Evolutionary conservation across 768 basidiomycete species (phyloP), one percentile per base, ranked within the genome.

Genomic region (Megacollybia marginata): DNA sequence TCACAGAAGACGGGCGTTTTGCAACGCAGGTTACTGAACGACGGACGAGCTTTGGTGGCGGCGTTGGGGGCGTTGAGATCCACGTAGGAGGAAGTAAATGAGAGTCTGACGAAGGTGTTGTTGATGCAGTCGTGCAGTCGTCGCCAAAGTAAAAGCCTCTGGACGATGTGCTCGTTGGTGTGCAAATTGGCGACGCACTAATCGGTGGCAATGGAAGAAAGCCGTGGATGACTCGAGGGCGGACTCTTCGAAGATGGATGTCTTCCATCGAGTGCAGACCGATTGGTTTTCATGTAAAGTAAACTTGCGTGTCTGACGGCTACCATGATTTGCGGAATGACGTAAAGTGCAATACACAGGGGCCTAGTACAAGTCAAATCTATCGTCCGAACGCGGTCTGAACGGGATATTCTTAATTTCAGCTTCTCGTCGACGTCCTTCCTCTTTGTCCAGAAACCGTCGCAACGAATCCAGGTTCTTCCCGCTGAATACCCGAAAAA

Each of bases 401-500:
- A 82, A 88, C 8, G 75, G 75, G 38, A 85, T 75, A 62, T 79
- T 83, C 56, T 68, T 60, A 42, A 69, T 62, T 68, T 87, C 85
- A 28, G 80, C 73, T 54, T 79, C 75, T 12, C 73, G 73, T 38
- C 74, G 75, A 44, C 83, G 72, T 55, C 63, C 60, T 45, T 74
- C 76, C 61, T 86, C 85, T 66, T 86, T 84, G 63, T 86, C 80
- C 56, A 95, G 63, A 63, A 88, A 91, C 23, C 64, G 63, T 42
- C 85, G 70, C 11, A 96, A 68, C 2, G 74, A 73, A 11, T 53
- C 59, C 9, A 96, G 70, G 38, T 85, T 88, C 46, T 73, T 66
- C 19, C 85, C 85, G 31, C 74, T 84, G 62, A 89, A 95, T 35
- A 91, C 92, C 55, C 87, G 82, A 64, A 87, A 93, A 7, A 79